Conservation (phyloP, 108 stramenopile genomes). For the Fragilariopsis cylindrus region DNA sequence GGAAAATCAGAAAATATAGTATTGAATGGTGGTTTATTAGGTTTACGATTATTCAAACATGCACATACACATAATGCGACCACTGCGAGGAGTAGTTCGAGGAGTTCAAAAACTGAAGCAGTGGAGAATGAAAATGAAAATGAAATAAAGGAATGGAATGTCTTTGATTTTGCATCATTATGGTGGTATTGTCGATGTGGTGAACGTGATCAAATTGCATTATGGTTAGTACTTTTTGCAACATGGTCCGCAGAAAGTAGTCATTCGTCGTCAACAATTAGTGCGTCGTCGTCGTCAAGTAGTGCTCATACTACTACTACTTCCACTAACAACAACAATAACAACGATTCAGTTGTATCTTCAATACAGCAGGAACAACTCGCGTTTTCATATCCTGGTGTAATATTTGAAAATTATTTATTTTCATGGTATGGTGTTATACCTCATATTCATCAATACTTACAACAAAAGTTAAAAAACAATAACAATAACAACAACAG, state of each 20-base stretch:
- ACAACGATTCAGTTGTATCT: background rate
- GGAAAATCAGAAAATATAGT: conserved; percentile 2
- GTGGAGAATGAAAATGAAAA: too few species aligned
- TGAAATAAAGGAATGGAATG: background rate
- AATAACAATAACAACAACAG: too few species aligned
- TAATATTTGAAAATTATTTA: conserved; percentile 7
- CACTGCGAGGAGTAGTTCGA: too few species aligned
- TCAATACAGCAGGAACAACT: too few species aligned
- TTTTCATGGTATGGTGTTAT: background rate
- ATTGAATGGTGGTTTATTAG: conserved; percentile 11
- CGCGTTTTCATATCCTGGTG: conserved; percentile 3
- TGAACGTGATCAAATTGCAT: conserved; percentile 15
- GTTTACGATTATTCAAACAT: background rate
- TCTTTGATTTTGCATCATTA: background rate
- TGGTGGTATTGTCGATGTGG: conserved; percentile 16
- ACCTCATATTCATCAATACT: background rate
- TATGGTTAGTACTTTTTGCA: conserved; percentile 11
- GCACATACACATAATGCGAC: too few species aligned
- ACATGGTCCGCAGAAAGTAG: conserved; percentile 12
- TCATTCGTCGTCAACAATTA: background rate
- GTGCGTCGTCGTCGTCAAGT: too few species aligned
- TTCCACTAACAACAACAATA: background rate
- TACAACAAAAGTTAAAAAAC: too few species aligned
- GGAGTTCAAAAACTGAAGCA: too few species aligned
- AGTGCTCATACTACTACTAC: too few species aligned